Evolutionary conservation across 2,329 filamentous ascomycete genomes (phyloP).

Genomic region (Pestalotiopsis sp.): DNA sequence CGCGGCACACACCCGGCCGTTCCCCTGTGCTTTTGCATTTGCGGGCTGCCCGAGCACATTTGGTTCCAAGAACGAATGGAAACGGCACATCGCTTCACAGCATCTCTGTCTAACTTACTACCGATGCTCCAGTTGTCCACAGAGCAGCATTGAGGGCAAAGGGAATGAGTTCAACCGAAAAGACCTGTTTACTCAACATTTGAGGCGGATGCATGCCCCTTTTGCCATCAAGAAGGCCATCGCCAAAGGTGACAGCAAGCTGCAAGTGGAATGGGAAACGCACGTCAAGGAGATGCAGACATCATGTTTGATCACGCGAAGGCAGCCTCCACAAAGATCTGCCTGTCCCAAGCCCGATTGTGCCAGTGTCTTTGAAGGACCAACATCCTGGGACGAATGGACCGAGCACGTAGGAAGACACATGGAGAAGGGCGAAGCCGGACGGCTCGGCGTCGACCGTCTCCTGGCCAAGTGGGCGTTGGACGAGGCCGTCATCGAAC

Average conservation of each 20-base stretch:
- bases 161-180: slow-evolving; percentile 82
- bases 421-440: slow-evolving; percentile 72
- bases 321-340: slow-evolving; percentile 69
- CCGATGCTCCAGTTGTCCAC: slow-evolving; percentile 61
- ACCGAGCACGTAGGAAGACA: slow-evolving; percentile 92
- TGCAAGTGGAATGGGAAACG: slow-evolving; percentile 63
- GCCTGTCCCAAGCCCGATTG: slow-evolving; percentile 75
- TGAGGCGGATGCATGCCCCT: slow-evolving; percentile 88
- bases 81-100: slow-evolving; percentile 87
- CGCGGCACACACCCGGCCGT: slow-evolving; percentile 69
- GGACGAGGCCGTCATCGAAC: slow-evolving; percentile 63
- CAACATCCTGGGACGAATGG: slow-evolving; percentile 81
- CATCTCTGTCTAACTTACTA: slow-evolving; percentile 74
- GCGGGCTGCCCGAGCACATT: slow-evolving; percentile 85
- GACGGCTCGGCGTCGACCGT: slow-evolving; percentile 55
- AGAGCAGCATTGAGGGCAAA: slow-evolving; percentile 42
- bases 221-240: slow-evolving; percentile 61
- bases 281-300: slow-evolving; percentile 70
- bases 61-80: slow-evolving; percentile 96
- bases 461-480: slow-evolving; percentile 63
- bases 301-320: slow-evolving; percentile 70
- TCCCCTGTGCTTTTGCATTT: slow-evolving; percentile 81
- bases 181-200: slow-evolving; percentile 92
- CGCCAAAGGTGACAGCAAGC: slow-evolving; percentile 57
- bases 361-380: slow-evolving; percentile 66